Percentiles rank a stretch among this genome's conserved stretches.
phyloP scores from a whole-genome alignment of 2,329 filamentous ascomycete species.

The Talaromyces atroroseus region DNA sequence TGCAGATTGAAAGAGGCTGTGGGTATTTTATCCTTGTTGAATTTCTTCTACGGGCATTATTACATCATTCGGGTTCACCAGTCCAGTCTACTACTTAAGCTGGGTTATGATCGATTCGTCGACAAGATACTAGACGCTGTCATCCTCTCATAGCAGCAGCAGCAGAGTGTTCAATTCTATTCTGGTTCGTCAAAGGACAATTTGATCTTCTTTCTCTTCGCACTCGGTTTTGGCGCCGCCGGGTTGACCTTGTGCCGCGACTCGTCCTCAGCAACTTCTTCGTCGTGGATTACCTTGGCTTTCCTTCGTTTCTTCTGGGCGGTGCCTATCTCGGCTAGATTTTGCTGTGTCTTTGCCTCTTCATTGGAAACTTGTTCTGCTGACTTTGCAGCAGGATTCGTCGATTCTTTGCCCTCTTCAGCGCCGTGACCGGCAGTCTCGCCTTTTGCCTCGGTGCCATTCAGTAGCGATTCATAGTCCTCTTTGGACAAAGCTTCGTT shows the following conservation, averaged over 20 bases:
- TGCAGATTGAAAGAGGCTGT: neutral
- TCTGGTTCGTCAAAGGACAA: constrained; percentile 40
- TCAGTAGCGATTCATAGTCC: constrained; percentile 37
- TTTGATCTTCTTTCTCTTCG: constrained; percentile 40
- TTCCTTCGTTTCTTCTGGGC: constrained; percentile 39
- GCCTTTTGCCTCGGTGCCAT: constrained; percentile 16
- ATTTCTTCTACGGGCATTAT: neutral
- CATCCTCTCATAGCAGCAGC: neutral
- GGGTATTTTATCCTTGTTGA: neutral
- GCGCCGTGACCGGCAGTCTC: constrained; percentile 9
- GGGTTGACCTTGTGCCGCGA: constrained; percentile 19
- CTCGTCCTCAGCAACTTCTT: constrained; percentile 18
- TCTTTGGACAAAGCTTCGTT: constrained; percentile 41
- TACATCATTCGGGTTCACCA: neutral
- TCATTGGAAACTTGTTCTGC: neutral
- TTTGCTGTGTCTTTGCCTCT: constrained; percentile 26
- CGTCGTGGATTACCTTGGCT: constrained; percentile 34
- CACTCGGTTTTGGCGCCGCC: constrained; percentile 21
- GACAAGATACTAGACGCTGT: neutral
- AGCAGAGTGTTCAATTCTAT: neutral
- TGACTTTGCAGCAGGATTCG: constrained; percentile 14
- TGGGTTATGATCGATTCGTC: neutral
- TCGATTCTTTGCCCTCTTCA: constrained; percentile 12
- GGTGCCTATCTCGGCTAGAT: constrained; percentile 37
- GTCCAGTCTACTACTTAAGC: neutral